phyloP scores from a whole-genome alignment of 2,329 filamentous ascomycete genomes.

The Myotisia sp. region DNA sequence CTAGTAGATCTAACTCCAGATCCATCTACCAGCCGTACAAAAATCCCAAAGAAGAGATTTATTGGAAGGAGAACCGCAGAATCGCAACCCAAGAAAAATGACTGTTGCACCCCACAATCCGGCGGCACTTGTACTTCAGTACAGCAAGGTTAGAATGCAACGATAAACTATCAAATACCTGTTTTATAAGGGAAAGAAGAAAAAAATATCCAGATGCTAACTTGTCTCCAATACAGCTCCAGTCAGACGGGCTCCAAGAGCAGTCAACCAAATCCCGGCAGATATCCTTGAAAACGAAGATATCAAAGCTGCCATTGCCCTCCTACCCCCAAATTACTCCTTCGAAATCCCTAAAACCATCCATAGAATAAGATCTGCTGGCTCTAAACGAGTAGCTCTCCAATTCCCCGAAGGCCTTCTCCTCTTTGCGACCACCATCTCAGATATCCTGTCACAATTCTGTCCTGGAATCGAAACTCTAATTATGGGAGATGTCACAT shows the following conservation, averaged over 20 bases:
- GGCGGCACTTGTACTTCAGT: no score
- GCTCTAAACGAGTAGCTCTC: constrained; percentile 72
- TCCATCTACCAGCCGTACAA: constrained; percentile 16
- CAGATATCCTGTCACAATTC: constrained; percentile 88
- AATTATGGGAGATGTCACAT: constrained; percentile 98
- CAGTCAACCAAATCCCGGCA: constrained; percentile 80
- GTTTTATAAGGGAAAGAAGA: not conserved
- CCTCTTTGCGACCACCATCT: constrained; percentile 92
- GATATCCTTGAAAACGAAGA: constrained; percentile 74
- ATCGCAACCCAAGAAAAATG: constrained; percentile 39
- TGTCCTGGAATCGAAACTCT: constrained; percentile 82
- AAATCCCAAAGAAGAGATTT: constrained; percentile 82
- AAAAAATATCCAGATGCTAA: constrained; percentile 8
- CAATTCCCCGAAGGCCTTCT: constrained; percentile 94
- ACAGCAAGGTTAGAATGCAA: constrained; percentile 23
- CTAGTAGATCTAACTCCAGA: no score
- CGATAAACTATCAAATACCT: not conserved
- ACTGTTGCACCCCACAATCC: constrained; percentile 32
- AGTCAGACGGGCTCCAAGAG: constrained; percentile 57
- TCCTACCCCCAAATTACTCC: constrained; percentile 90
- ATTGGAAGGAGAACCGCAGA: constrained; percentile 64
- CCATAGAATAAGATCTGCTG: constrained; percentile 70
- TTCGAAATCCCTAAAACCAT: constrained; percentile 99
- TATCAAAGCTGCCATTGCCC: constrained; percentile 71
- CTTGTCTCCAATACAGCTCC: constrained; percentile 39